Evolutionary conservation across 2,329 filamentous ascomycete species (phyloP).

Genomic region (Lachnellula willkommii): DNA sequence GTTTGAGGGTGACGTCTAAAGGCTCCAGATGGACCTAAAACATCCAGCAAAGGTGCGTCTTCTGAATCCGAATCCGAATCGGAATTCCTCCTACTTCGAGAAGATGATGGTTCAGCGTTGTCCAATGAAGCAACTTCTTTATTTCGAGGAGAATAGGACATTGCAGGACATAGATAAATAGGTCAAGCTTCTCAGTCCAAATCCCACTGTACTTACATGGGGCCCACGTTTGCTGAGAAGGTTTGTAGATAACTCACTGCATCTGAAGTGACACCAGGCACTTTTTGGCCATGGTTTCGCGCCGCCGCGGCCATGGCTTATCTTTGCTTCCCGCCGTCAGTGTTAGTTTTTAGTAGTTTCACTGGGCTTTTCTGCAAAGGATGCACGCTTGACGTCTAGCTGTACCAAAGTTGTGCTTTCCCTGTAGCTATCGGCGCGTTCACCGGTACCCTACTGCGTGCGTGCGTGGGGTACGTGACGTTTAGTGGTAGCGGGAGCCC

Average conservation of each 20-base stretch:
- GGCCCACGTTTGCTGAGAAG: too few relatives aligned
- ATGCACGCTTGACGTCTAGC: too few relatives aligned
- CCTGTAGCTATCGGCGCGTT: too few relatives aligned
- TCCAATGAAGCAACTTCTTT: neutral
- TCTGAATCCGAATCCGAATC: neutral
- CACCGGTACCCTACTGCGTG: neutral
- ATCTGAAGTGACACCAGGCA: too few relatives aligned
- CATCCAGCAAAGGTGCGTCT: neutral
- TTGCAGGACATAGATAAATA: neutral
- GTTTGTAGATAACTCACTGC: too few relatives aligned
- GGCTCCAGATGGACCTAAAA: neutral
- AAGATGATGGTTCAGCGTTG: neutral
- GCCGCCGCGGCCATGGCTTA: too few relatives aligned
- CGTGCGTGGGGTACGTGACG: neutral
- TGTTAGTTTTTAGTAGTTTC: too few relatives aligned
- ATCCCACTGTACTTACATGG: too few relatives aligned
- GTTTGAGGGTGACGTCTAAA: slow-evolving; percentile 10
- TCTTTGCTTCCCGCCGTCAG: too few relatives aligned
- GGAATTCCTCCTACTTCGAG: neutral
- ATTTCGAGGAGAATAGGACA: neutral
- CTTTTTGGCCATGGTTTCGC: too few relatives aligned
- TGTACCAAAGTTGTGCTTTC: too few relatives aligned
- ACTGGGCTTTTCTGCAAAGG: too few relatives aligned
- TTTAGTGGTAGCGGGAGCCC: neutral
- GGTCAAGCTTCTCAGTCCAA: neutral